These are phyloP conservation scores for Calycina herbarum DNA, from an alignment of 2,329 filamentous ascomycete genomes.

Conservation along the genomic window DNA sequence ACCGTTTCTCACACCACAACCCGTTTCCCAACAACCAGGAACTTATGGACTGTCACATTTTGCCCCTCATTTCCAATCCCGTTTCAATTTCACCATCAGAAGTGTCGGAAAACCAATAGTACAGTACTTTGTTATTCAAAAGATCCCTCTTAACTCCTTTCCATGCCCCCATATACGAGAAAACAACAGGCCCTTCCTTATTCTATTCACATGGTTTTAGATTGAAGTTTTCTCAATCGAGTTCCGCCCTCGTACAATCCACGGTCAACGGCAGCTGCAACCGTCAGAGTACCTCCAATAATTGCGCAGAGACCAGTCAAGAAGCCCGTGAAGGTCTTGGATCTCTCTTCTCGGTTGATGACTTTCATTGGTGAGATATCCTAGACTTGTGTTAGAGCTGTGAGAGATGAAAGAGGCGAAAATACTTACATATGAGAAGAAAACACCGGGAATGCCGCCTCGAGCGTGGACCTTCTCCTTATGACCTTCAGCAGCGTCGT, in stretches of 20 bases:
- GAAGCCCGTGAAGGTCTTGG: constrained; percentile 90
- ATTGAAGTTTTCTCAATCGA: constrained; percentile 81
- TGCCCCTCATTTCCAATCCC: constrained; percentile 20
- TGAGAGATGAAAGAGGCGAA: neutral
- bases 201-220: constrained; percentile 54
- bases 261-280: constrained; percentile 89
- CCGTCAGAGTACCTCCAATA: constrained; percentile 90
- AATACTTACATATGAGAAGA: constrained; percentile 88
- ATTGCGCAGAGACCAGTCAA: constrained; percentile 92
- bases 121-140: neutral
- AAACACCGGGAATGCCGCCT: constrained; percentile 94
- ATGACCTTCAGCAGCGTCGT: constrained; percentile 84
- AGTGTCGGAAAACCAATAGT: neutral
- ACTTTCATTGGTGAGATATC: constrained; percentile 99
- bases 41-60: constrained; percentile 7
- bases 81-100: neutral
- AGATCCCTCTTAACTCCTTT: constrained; percentile 28
- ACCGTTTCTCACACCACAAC: too few species aligned
- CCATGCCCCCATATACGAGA: constrained; percentile 25
- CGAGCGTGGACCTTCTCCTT: constrained; percentile 86
- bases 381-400: constrained; percentile 45
- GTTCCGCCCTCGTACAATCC: constrained; percentile 86
- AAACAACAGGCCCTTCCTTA: neutral
- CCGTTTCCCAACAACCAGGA: too few species aligned
- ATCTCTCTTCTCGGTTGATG: constrained; percentile 87